Evolutionary conservation across 139 green algal species (phyloP).

Genomic region (Deuterostichococcus epilithicus): DNA sequence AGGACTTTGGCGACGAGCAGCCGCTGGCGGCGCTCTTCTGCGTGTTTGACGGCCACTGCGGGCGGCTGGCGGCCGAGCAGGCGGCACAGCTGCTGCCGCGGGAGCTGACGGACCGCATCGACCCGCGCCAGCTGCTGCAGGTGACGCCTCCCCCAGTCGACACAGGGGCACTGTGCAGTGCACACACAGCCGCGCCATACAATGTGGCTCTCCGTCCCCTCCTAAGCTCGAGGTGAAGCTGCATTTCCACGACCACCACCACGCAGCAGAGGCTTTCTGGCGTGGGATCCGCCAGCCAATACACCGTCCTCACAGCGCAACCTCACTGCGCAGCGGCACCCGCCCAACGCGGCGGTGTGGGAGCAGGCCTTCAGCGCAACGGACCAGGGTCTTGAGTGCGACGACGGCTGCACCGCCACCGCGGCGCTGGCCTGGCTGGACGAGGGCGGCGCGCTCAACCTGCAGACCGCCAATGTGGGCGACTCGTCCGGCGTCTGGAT

Average conservation of each 20-base stretch:
- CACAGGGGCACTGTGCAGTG: too few relatives aligned
- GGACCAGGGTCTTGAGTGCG: slow-evolving; percentile 28
- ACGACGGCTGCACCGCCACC: slow-evolving; percentile 73
- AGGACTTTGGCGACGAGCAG: neutral
- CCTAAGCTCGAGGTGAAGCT: too few relatives aligned
- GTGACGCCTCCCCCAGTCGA: too few relatives aligned
- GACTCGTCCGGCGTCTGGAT: slow-evolving; percentile 52
- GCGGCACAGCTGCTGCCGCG: slow-evolving; percentile 34
- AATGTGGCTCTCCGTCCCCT: too few relatives aligned
- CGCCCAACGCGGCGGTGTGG: slow-evolving; percentile 2
- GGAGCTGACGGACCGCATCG: slow-evolving; percentile 28
- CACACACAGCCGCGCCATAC: too few relatives aligned
- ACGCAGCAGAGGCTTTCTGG: too few relatives aligned
- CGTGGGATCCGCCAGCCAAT: too few relatives aligned
- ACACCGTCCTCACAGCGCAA: too few relatives aligned
- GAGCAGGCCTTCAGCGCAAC: slow-evolving; percentile 30
- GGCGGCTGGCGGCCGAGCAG: slow-evolving; percentile 33
- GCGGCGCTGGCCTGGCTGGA: slow-evolving; percentile 57
- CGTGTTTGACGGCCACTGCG: slow-evolving; percentile 67
- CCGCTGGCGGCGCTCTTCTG: slow-evolving; percentile 34
- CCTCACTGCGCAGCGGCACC: neutral
- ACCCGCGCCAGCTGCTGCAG: neutral
- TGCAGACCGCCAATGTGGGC: slow-evolving; percentile 67
- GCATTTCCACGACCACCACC: too few relatives aligned
- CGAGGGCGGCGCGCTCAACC: slow-evolving; percentile 18